Conservation (phyloP, 2,329 filamentous ascomycete genomes). For the Fusarium liriodendri region DNA sequence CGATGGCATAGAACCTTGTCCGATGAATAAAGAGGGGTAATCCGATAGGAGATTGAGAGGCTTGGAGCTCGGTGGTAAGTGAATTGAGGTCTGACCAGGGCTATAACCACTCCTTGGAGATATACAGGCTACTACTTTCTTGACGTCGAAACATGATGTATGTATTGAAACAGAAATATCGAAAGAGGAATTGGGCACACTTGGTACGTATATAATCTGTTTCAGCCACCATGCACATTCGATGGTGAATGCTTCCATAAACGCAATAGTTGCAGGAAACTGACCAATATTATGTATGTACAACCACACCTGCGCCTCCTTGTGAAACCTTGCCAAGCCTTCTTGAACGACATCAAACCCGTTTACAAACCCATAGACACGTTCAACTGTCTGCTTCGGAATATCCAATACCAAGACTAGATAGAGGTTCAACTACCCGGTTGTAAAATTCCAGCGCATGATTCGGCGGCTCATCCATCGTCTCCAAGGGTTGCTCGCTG, state of each 20-base stretch:
- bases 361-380: neutral
- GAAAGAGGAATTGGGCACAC: neutral
- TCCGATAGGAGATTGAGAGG: neutral
- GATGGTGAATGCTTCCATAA: neutral
- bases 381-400: neutral
- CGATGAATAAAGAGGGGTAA: neutral
- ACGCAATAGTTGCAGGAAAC: neutral
- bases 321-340: neutral
- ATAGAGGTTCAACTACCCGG: neutral
- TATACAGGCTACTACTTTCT: neutral
- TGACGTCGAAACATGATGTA: neutral
- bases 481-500: neutral
- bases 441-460: constrained; percentile 4
- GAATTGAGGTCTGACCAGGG: neutral
- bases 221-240: neutral
- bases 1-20: neutral
- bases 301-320: neutral
- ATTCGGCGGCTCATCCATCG: neutral
- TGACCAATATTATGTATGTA: neutral
- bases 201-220: neutral
- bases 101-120: too few relatives aligned
- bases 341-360: neutral
- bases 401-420: neutral
- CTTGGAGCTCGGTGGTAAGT: neutral
- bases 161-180: neutral